Conservation (phyloP, 169 alveolate species). For the Eimeria sp. region DNA sequence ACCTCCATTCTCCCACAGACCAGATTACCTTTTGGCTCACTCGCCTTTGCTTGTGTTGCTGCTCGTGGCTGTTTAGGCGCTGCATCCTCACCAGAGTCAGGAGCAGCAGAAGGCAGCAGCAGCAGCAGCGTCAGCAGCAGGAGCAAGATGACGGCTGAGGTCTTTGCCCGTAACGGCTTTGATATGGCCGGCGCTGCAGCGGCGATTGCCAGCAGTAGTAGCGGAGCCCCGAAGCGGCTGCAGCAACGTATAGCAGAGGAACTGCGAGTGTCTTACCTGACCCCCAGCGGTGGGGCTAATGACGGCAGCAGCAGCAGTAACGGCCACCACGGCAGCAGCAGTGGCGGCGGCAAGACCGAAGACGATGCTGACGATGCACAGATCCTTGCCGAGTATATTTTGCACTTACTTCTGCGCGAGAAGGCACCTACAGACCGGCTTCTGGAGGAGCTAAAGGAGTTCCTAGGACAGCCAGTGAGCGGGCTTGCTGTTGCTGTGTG, state of each 20-base stretch:
- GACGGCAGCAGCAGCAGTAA: constrained; percentile 63
- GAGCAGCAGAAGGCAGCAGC: constrained; percentile 71
- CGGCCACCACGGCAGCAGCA: constrained; percentile 68
- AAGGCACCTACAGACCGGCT: constrained; percentile 68
- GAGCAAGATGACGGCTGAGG: constrained; percentile 71
- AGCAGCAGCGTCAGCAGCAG: constrained; percentile 39
- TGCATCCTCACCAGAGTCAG: constrained; percentile 53
- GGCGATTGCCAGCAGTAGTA: constrained; percentile 68
- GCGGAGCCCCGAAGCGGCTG: constrained; percentile 74
- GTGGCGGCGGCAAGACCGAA: constrained; percentile 42
- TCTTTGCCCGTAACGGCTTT: constrained; percentile 40
- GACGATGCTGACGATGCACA: constrained; percentile 75
- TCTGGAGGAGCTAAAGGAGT: constrained; percentile 62
- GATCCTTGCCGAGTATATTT: constrained; percentile 70
- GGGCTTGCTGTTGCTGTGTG: constrained; percentile 25
- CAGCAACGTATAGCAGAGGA: constrained; percentile 77
- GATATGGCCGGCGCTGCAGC: constrained; percentile 78
- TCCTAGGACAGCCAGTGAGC: constrained; percentile 75
- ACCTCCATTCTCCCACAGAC: constrained; percentile 7
- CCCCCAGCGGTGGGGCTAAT: constrained; percentile 56
- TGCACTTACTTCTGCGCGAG: constrained; percentile 66
- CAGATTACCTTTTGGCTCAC: constrained; percentile 9
- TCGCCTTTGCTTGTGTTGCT: constrained; percentile 35
- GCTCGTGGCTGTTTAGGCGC: constrained; percentile 60
- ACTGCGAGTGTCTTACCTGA: constrained; percentile 68